Evolutionary conservation across 2,329 filamentous ascomycete species (phyloP), one percentile per base, ranked within the genome.

Genomic region (Fusarium armeniacum): DNA sequence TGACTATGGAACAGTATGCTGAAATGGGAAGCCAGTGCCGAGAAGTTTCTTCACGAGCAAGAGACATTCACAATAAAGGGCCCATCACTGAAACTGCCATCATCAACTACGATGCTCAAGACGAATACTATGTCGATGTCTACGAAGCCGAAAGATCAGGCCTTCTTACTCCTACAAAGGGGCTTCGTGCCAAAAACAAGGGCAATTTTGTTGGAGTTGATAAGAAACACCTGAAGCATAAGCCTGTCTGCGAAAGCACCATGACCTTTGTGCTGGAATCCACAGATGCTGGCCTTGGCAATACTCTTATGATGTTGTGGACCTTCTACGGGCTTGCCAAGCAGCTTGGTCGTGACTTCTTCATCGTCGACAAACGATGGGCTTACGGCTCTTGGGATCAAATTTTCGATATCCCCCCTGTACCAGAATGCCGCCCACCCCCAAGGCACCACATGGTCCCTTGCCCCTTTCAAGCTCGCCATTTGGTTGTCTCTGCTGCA

Each of bases 301-400:
- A 88, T 69, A 89, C 91, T 2, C 79, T 97, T 62, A 89, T 97
- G 86, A 86, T 90, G 75, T 77, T 97, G 58, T 97, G 93, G 93
- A 91, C 91, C 73, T 90, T 93, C 28, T 97, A 96, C 76, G 92
- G 92, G 5, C 81, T 97, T 56, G 93, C 93, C 3, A 84, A 90
- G 76, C 86, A 89, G 62, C 91, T 97, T 76, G 87, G 87, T 16
- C 85, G 93, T 26, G 84, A 89, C 1, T 97, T 97, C 79, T 97
- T 97, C 81, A 84, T 97, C 67, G 93, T 97, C 73, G 93, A 97
- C 79, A 89, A 91, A 9, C 86, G 90, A 70, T 97, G 94, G 90
- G 90, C 91, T 2, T 96, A 96, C 73, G 93, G 93, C 12, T 84
- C 85, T 53, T 97, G 93, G 75, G 85, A 85, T 1, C 85, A 88